Percentiles rank a stretch among this genome's conserved stretches.
Evolutionary conservation across 108 stramenopile species (phyloP).

Genomic region (Cyclotella distinguenda): DNA sequence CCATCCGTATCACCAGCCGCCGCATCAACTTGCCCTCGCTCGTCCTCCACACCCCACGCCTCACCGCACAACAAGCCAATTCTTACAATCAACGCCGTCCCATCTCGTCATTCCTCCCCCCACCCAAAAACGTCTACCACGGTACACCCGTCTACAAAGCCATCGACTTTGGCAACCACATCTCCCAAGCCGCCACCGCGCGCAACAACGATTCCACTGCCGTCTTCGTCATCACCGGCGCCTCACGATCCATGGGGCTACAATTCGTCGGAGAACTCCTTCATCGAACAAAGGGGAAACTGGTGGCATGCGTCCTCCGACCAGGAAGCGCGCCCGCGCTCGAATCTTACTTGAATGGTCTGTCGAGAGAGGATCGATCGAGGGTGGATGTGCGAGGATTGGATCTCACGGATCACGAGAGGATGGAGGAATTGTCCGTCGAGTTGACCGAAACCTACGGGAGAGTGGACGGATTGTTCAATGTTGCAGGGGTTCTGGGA

Average conservation of each 20-base stretch:
- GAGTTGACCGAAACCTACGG: constrained; percentile 17
- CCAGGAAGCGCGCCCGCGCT: constrained; percentile 33
- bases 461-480: constrained; percentile 47
- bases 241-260: constrained; percentile 44
- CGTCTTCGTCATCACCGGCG: constrained; percentile 49
- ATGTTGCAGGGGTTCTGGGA: constrained; percentile 51
- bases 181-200: constrained; percentile 21
- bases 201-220: constrained; percentile 40
- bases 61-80: no score
- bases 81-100: no score
- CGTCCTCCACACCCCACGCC: no score
- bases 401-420: constrained; percentile 30
- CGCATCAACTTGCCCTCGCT: no score
- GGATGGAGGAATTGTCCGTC: constrained; percentile 22
- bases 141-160: constrained; percentile 33
- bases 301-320: constrained; percentile 38
- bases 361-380: constrained; percentile 8
- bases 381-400: constrained; percentile 25
- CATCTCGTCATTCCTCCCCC: constrained; percentile 35
- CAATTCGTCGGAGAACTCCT: constrained; percentile 42
- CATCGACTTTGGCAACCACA: constrained; percentile 12
- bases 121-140: constrained; percentile 31
- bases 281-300: constrained; percentile 27
- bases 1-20: no score
- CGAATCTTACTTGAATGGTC: constrained; percentile 21